Evolutionary conservation across 2,329 filamentous ascomycete genomes (phyloP), one percentile per base, ranked within the genome.

Genomic region (Scleromitrula shiraiana): DNA sequence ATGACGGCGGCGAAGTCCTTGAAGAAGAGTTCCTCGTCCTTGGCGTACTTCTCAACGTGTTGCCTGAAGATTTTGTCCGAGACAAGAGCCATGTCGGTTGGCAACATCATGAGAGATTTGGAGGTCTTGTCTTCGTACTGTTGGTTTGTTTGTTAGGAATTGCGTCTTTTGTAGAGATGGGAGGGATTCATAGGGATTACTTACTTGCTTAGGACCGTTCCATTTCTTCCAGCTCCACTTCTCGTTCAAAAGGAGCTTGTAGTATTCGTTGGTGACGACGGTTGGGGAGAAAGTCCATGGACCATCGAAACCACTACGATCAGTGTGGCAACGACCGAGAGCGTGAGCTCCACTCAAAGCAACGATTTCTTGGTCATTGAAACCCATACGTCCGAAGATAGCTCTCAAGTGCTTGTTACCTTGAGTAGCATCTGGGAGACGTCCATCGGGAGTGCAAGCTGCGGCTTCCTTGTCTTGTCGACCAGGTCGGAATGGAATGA

Each of bases 381-480:
- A 97, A 58, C 91, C 91, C 91, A 97, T 97, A 66, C 91, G 88
- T 68, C 82, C 80, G 71, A 97, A 98, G 74, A 97, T 91, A 71
- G 80, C 79, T 62, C 93, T 85, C 60, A 97, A 78, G 71, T 97
- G 91, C 64, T 82, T 78, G 53, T 82, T 74, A 52, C 78, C 84
- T 76, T 96, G 80, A 60, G 80, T 68, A 43, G 77, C 91, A 66
- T 98, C 89, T 55, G 90, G 85, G 17, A 89, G 77, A 68, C 91
- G 89, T 57, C 93, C 93, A 64, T 96, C 90, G 42, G 93, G 93
- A 23, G 93, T 95, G 79, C 90, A 96, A 67, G 82, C 87, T 50
- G 82, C 70, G 24, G 85, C 71, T 59, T 96, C 90, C 61, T 77
- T 77, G 70, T 98, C 91, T 50, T 69, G 55, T 62, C 91, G 88